These are phyloP conservation scores for Rubia balearica DNA, from an alignment of 305 asterid species.

Conservation along the genomic window DNA sequence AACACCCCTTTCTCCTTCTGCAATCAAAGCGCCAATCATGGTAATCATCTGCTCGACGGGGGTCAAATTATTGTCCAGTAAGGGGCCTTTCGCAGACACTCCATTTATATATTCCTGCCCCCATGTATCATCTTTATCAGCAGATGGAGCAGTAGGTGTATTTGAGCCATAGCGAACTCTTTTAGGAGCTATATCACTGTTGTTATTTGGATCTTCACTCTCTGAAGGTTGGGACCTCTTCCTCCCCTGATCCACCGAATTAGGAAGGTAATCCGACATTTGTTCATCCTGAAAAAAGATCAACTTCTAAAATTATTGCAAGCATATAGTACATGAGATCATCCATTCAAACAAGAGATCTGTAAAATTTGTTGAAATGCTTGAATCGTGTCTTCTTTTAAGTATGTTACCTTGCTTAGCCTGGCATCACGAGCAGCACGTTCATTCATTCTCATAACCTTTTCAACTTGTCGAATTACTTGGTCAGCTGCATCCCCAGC, in stretches of 20 bases:
- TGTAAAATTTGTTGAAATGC: constrained; percentile 4
- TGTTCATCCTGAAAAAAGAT: constrained; percentile 58
- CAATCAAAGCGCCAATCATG: constrained; percentile 90
- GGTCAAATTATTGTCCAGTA: constrained; percentile 45
- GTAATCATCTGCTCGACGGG: constrained; percentile 89
- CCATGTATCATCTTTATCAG: constrained; percentile 36
- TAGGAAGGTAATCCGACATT: constrained; percentile 39
- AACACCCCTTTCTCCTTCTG: constrained; percentile 95
- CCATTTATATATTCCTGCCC: constrained; percentile 58
- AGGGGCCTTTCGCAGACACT: constrained; percentile 42
- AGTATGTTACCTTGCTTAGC: constrained; percentile 56
- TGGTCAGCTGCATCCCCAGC: constrained; percentile 99
- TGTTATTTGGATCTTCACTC: constrained; percentile 48
- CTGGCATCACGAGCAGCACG: constrained; percentile 78
- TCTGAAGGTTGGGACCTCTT: constrained; percentile 57
- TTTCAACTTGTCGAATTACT: constrained; percentile 80
- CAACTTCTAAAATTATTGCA: constrained; percentile 13
- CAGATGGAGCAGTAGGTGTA: constrained; percentile 31
- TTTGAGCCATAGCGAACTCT: constrained; percentile 53
- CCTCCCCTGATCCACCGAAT: constrained; percentile 52
- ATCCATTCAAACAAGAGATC: background rate
- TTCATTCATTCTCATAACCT: constrained; percentile 70
- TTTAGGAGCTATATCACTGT: constrained; percentile 42
- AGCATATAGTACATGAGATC: background rate
- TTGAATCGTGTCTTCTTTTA: constrained; percentile 14